Percentiles rank a stretch among this genome's conserved stretches.
phyloP scores from a whole-genome alignment of 805 yeast species.

The Wickerhamiella spandovensis region DNA sequence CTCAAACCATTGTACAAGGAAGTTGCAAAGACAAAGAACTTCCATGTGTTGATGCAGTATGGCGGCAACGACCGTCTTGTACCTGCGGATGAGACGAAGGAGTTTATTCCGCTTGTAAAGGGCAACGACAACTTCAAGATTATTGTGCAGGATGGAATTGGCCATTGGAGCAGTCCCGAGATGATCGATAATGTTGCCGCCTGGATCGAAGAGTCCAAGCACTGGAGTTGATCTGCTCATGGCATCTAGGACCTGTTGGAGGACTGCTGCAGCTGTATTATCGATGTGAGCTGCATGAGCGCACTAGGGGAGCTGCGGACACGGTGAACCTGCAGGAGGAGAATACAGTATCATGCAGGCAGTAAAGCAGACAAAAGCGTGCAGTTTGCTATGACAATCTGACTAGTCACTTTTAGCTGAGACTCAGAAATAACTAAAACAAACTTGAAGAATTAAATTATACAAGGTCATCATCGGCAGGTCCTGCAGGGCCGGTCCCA shows the following conservation, averaged over 20 bases:
- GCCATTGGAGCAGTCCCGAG: conserved; percentile 22
- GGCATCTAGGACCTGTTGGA: too few species aligned
- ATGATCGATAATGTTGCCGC: conserved; percentile 20
- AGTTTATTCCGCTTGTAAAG: conserved; percentile 19
- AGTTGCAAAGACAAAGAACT: conserved; percentile 1
- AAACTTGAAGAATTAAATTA: too few species aligned
- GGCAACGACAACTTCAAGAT: conserved; percentile 14
- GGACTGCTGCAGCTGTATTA: too few species aligned
- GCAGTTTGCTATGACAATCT: too few species aligned
- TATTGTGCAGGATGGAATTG: conserved; percentile 20
- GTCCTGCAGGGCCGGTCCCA: neutral
- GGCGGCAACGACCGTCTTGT: conserved; percentile 28
- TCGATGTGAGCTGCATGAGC: too few species aligned
- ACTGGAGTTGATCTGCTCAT: too few species aligned
- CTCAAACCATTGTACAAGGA: neutral
- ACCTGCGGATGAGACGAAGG: conserved; percentile 23
- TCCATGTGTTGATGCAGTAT: conserved; percentile 21
- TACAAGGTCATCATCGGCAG: neutral
- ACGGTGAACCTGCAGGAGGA: too few species aligned
- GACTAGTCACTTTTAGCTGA: too few species aligned
- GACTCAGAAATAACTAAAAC: too few species aligned
- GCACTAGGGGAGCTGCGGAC: too few species aligned
- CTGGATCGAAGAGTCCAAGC: conserved; percentile 12
- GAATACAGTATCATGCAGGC: too few species aligned
- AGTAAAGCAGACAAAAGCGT: too few species aligned